Evolutionary conservation across 192 early-diverging fungal genomes (phyloP).

Genomic region (Thamnidium elegans): DNA sequence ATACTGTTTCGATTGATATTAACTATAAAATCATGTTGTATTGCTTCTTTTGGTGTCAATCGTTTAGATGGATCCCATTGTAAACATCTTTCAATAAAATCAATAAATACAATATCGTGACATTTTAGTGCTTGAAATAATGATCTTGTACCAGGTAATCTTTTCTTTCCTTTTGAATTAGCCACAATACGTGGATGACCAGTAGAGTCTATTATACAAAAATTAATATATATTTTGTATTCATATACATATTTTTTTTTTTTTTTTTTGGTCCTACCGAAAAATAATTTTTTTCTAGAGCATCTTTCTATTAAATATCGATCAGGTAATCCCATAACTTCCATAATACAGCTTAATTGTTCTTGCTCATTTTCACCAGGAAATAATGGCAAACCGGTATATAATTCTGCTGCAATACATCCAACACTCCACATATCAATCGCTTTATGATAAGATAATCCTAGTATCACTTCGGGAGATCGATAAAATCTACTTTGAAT

Average conservation of each 20-base stretch:
- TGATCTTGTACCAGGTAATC: conserved; percentile 77
- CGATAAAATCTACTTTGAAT: conserved; percentile 98
- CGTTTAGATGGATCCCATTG: conserved; percentile 89
- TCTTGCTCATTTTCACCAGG: conserved; percentile 98
- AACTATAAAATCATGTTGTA: conserved; percentile 79
- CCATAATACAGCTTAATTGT: conserved; percentile 94
- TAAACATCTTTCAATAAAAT: conserved; percentile 85
- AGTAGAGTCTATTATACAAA: conserved; percentile 39
- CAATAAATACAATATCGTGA: conserved; percentile 76
- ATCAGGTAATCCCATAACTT: conserved; percentile 86
- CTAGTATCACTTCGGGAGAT: conserved; percentile 92
- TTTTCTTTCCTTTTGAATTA: conserved; percentile 90
- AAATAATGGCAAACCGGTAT: conserved; percentile 89
- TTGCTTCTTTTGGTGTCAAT: conserved; percentile 81
- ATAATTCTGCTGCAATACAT: conserved; percentile 93
- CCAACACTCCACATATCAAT: conserved; percentile 99
- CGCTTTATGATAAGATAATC: conserved; percentile 81
- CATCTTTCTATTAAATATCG: conserved; percentile 73
- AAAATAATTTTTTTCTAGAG: conserved; percentile 83
- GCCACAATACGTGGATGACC: conserved; percentile 60
- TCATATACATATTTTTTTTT: conserved; percentile 21
- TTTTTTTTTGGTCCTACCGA: conserved; percentile 55
- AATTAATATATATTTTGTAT: not conserved
- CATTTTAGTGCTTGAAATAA: conserved; percentile 74
- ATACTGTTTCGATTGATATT: not conserved